Percentiles rank a stretch among this genome's conserved stretches.
phyloP scores from a whole-genome alignment of 257 asterid species.

The Cynanchum wilfordii region DNA sequence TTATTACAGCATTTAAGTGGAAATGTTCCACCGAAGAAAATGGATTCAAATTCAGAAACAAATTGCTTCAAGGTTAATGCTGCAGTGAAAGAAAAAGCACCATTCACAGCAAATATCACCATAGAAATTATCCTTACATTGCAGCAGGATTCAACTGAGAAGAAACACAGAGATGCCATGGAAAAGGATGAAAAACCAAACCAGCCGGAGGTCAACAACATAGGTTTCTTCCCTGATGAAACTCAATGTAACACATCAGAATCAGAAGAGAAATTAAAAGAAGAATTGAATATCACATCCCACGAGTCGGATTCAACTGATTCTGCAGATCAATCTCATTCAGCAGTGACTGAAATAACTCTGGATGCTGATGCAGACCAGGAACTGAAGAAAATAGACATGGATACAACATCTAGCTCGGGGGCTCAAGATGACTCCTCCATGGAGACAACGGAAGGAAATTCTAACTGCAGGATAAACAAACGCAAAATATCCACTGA shows the following conservation, averaged over 20 bases:
- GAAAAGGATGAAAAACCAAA: slow-evolving; percentile 8
- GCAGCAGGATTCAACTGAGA: slow-evolving; percentile 9
- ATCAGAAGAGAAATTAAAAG: slow-evolving; percentile 4
- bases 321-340: slow-evolving; percentile 15
- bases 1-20: neutral
- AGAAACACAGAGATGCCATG: neutral
- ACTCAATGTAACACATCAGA: slow-evolving; percentile 8
- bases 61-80: neutral
- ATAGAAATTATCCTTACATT: neutral
- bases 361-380: slow-evolving; percentile 4
- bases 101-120: neutral
- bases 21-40: neutral
- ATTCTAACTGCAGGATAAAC: slow-evolving; percentile 13
- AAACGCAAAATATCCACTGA: slow-evolving; percentile 28
- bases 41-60: slow-evolving; percentile 1
- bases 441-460: slow-evolving; percentile 1
- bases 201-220: slow-evolving; percentile 7
- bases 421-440: neutral
- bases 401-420: neutral
- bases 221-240: slow-evolving; percentile 1
- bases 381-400: neutral
- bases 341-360: neutral
- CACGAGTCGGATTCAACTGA: neutral
- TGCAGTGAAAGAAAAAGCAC: neutral
- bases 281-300: slow-evolving; percentile 7